Conservation (phyloP, 306 rosid genomes). For the Malus sieversii region DNA sequence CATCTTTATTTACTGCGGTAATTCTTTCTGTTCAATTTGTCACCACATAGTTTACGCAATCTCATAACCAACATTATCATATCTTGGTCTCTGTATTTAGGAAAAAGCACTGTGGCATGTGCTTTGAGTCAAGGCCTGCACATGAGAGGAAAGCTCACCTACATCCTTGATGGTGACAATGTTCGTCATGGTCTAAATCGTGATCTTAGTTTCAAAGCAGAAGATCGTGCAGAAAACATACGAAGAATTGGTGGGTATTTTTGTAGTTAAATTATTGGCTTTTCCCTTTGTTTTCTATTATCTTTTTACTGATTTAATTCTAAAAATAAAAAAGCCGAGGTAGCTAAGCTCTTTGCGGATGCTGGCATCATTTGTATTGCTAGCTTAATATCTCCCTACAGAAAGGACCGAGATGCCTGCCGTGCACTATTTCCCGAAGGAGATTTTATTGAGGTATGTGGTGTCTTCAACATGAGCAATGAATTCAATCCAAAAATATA, state of each 20-base stretch:
- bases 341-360: conserved; percentile 96
- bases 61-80: conserved; percentile 6
- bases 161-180: conserved; percentile 95
- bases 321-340: conserved; percentile 58
- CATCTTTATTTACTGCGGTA: too few relatives aligned
- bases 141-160: conserved; percentile 63
- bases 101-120: conserved; percentile 95
- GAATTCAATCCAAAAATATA: not conserved
- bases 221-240: conserved; percentile 92
- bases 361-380: conserved; percentile 90
- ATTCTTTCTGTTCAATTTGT: not conserved
- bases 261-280: not conserved
- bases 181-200: conserved; percentile 86
- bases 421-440: conserved; percentile 75
- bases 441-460: conserved; percentile 77
- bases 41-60: not conserved
- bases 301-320: not conserved
- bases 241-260: conserved; percentile 70
- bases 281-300: not conserved
- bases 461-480: not conserved
- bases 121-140: conserved; percentile 77
- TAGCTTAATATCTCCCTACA: conserved; percentile 90
- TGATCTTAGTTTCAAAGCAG: conserved; percentile 81
- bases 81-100: conserved; percentile 38
- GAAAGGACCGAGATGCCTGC: conserved; percentile 81